Evolutionary conservation across 2,329 filamentous ascomycete species (phyloP).

Genomic region (Fusarium xylarioides): DNA sequence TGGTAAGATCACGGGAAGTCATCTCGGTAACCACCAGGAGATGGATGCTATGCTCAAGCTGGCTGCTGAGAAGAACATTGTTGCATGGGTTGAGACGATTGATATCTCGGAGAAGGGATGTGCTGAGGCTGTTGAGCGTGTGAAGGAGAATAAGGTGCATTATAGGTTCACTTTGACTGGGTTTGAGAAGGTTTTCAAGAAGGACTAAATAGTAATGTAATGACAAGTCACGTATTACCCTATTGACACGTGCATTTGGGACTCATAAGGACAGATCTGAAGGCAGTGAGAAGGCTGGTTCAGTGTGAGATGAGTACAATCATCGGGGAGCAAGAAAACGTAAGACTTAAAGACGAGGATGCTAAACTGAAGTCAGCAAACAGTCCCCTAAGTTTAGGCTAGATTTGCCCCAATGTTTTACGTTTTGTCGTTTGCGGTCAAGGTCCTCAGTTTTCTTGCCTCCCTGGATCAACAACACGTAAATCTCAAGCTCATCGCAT

Average conservation of each 20-base stretch:
- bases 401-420: too few relatives aligned
- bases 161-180: slow-evolving; percentile 77
- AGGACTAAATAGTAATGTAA: neutral
- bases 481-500: too few relatives aligned
- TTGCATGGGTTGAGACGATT: slow-evolving; percentile 68
- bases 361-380: neutral
- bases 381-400: neutral
- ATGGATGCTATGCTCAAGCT: slow-evolving; percentile 67
- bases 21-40: slow-evolving; percentile 69
- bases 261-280: too few relatives aligned
- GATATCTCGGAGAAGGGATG: slow-evolving; percentile 73
- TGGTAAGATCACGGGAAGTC: slow-evolving; percentile 61
- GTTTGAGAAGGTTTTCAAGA: slow-evolving; percentile 70
- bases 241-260: too few relatives aligned
- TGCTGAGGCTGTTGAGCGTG: slow-evolving; percentile 73
- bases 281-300: accelerated
- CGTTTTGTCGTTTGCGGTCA: too few relatives aligned
- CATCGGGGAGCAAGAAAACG: too few relatives aligned
- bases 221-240: too few relatives aligned
- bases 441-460: too few relatives aligned
- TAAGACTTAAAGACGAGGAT: too few relatives aligned
- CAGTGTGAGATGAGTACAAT: too few relatives aligned
- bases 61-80: slow-evolving; percentile 63
- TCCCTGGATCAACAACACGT: too few relatives aligned
- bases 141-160: slow-evolving; percentile 75